Conservation (phyloP, 768 basidiomycete species). For the Chiua virens region DNA sequence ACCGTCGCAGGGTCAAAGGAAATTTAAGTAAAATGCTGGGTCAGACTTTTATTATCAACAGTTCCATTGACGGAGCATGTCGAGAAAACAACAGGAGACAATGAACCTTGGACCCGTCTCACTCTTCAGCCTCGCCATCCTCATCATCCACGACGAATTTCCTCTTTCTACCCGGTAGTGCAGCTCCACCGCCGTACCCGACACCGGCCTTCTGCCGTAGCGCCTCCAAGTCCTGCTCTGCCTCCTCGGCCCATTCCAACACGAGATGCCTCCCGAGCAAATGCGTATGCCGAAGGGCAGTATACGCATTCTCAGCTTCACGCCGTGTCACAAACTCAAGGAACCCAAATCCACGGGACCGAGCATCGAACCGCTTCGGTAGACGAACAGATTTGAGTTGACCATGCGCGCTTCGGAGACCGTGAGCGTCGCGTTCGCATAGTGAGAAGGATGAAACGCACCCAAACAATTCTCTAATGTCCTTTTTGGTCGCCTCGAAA, state of each 20-base stretch:
- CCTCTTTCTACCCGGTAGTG: conserved; percentile 72
- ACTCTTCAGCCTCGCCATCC: conserved; percentile 32
- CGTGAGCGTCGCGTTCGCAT: background rate
- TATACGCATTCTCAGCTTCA: conserved; percentile 89
- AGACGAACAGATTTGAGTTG: conserved; percentile 92
- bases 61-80: too few species aligned
- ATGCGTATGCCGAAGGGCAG: conserved; percentile 88
- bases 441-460: conserved; percentile 38
- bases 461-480: conserved; percentile 88
- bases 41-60: too few species aligned
- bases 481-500: conserved; percentile 94
- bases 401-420: conserved; percentile 68
- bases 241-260: conserved; percentile 90
- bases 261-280: conserved; percentile 94
- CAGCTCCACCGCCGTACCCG: conserved; percentile 67
- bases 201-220: conserved; percentile 80
- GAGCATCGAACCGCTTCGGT: conserved; percentile 87
- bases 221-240: conserved; percentile 72
- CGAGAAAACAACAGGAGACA: too few species aligned
- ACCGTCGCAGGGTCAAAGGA: too few species aligned
- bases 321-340: conserved; percentile 88
- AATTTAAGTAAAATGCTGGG: too few species aligned
- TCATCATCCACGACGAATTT: conserved; percentile 60
- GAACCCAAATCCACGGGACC: conserved; percentile 94
- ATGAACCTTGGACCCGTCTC: too few species aligned